These are phyloP conservation scores for Agapanthus africanus DNA, from an alignment of 106 monocot genomes.

Conservation along the genomic window DNA sequence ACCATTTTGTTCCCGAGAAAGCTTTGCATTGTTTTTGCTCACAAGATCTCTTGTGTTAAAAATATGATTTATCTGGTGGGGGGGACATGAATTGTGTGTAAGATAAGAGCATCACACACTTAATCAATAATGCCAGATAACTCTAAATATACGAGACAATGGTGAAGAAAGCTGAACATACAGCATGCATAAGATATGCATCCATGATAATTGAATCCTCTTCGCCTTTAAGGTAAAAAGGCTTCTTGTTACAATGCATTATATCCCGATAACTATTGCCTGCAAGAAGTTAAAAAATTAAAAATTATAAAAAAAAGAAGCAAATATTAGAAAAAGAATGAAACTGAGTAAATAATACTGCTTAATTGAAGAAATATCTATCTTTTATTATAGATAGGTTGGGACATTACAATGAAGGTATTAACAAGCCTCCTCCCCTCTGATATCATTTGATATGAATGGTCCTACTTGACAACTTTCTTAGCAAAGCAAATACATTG, in stretches of 20 bases:
- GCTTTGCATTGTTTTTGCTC: conserved; percentile 69
- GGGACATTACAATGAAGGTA: neutral
- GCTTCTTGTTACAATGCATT: conserved; percentile 84
- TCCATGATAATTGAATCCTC: conserved; percentile 88
- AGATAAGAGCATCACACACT: conserved; percentile 12
- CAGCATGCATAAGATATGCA: conserved; percentile 90
- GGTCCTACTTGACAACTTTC: too few relatives aligned
- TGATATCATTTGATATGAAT: neutral
- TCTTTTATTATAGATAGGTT: neutral
- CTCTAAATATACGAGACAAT: neutral
- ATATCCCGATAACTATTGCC: conserved; percentile 85
- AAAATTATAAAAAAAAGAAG: neutral
- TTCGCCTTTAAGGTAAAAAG: conserved; percentile 80
- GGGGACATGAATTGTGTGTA: neutral
- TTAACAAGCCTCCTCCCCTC: neutral
- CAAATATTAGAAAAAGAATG: neutral
- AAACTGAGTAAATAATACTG: neutral
- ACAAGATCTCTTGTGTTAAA: conserved; percentile 63
- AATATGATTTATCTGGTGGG: conserved; percentile 82
- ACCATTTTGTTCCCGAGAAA: conserved; percentile 35
- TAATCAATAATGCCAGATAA: conserved; percentile 1
- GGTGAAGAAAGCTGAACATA: conserved; percentile 25
- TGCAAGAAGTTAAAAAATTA: conserved; percentile 27
- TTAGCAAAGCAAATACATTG: neutral
- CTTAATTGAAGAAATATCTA: neutral